A percentile compares a stretch with the other conserved stretches of the same genome.
These are phyloP conservation scores for Papiliotrema terrestris DNA, from an alignment of 1,284 basidiomycete genomes.

Conservation along the genomic window DNA sequence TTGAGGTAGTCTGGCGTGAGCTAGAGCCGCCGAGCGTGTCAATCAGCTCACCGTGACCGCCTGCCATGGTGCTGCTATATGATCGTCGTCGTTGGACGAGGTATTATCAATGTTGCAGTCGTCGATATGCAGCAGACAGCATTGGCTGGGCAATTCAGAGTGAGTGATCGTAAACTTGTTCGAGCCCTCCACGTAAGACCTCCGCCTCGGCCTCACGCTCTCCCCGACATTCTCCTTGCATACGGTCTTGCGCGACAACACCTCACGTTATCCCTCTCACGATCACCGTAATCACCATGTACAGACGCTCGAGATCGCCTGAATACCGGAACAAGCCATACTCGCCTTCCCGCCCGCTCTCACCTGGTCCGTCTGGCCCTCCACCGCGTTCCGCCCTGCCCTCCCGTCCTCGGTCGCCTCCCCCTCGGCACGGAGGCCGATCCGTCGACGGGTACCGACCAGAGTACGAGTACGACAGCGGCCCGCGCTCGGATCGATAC, in stretches of 20 bases:
- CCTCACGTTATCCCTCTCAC: not conserved
- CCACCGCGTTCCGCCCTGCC: not conserved
- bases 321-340: constrained; percentile 18
- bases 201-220: not conserved
- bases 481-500: not conserved
- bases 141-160: not conserved
- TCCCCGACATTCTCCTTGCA: not conserved
- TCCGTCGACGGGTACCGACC: not conserved
- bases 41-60: not conserved
- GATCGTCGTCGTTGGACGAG: too few species aligned
- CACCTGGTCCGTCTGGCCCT: constrained; percentile 7
- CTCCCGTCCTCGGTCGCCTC: not conserved
- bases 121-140: not conserved
- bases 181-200: not conserved
- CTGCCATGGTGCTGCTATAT: not conserved
- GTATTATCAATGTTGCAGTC: not conserved
- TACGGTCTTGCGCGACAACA: not conserved
- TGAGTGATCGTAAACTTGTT: not conserved
- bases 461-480: not conserved
- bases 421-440: not conserved
- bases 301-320: constrained; percentile 10
- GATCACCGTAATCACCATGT: constrained; percentile 3
- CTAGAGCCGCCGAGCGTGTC: not conserved
- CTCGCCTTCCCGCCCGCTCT: constrained; percentile 29
- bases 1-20: constrained; percentile 33